Base-by-base conservation (phyloP, 257 asterid genomes). In the Knoxia roxburghii region DNA sequence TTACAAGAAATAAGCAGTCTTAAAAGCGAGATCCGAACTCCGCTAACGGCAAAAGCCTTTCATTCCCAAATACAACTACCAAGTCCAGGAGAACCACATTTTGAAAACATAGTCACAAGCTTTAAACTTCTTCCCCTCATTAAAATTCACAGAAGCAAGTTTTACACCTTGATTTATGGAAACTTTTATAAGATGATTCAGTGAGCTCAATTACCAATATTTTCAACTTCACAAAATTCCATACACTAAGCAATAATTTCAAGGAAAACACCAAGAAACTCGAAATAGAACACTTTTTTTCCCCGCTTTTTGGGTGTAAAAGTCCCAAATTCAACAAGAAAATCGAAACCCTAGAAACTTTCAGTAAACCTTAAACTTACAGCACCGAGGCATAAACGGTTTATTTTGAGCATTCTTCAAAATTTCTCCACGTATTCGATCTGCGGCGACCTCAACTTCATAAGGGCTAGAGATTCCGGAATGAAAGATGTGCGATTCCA, bases 311-410 rank as follows among this genome's bases (percentile, higher is more conserved):
- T 23, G 18, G 1, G 70, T 5, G 29, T 6, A 57, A 32, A 55
- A 66, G 54, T 53, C 57, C 9, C 57, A 72, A 70, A 37, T 53
- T 30, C 24, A 70, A 71, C 33, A 71, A 70, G 56, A 62, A 57
- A 63, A 72, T 43, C 7, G 51, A 21, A 49, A 75, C 68, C 24
- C 45, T 54, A 48, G 23, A 72, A 37, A 5, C 18, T 14, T 79
- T 80, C 73, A 84, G 64, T n/a, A 75, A 82, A 68, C 81, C 89
- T 92, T 86, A 82, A 89, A 89, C 66, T 84, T 89, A 80, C 95
- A 84, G 79, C 81, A 23, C 2, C 80, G 88, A 70, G 95, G 89
- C 59, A 69, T 79, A 58, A 68, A 64, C 40, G 80, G 96, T 84
- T 59, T 59, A 40, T 79, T 86, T 79, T 75, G 75, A 69, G 76